A percentile compares a stretch with the other conserved stretches of the same genome.
These are phyloP conservation scores for Excoecaria cochinchinensis DNA, from an alignment of 345 rosid species.

Conservation along the genomic window DNA sequence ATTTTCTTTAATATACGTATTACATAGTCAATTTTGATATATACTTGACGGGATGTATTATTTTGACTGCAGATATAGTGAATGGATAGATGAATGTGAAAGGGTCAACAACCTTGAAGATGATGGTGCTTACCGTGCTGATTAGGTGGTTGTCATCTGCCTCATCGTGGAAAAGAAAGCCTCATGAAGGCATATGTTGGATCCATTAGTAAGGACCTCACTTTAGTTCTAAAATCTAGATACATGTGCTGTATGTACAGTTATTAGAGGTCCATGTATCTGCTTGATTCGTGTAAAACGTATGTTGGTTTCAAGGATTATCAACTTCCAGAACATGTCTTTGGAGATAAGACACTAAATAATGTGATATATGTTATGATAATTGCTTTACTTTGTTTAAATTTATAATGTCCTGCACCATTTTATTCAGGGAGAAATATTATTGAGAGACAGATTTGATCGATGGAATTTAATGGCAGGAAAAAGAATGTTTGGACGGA, in stretches of 20 bases:
- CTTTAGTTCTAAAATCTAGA: background rate
- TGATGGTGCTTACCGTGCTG: conserved; percentile 18
- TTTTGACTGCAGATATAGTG: conserved; percentile 66
- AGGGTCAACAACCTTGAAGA: conserved; percentile 26
- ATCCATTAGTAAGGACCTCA: conserved; percentile 1
- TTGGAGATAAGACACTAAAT: background rate
- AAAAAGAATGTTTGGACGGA: too few relatives aligned
- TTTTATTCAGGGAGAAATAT: too few relatives aligned
- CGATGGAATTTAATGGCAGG: too few relatives aligned
- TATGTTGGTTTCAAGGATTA: conserved; percentile 2
- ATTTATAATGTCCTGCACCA: too few relatives aligned
- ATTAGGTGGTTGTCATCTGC: conserved; percentile 1
- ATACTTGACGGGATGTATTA: background rate
- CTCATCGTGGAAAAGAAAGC: background rate
- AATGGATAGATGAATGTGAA: conserved; percentile 94
- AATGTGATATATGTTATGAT: background rate
- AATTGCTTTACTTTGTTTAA: too few relatives aligned
- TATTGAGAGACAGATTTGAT: too few relatives aligned
- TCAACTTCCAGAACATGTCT: background rate
- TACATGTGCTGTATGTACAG: conserved; percentile 2
- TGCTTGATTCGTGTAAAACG: background rate
- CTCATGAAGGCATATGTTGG: background rate
- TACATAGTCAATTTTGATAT: background rate
- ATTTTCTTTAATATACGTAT: background rate
- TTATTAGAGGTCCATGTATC: background rate